Conservation (phyloP, 129 eudicot species). For the Dittrichia graveolens region DNA sequence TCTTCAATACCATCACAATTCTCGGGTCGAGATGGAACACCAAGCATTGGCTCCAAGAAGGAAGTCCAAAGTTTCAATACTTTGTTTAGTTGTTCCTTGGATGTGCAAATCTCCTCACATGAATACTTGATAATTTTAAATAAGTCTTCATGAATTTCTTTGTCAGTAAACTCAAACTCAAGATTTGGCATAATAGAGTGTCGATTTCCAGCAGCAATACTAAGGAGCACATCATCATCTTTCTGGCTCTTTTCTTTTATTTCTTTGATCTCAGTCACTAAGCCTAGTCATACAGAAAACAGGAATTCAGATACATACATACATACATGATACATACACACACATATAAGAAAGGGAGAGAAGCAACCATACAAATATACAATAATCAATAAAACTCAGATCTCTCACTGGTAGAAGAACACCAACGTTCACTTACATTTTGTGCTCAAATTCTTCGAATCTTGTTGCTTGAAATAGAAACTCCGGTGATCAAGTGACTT, state of each 20-base stretch:
- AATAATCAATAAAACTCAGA: not conserved
- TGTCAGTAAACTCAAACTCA: slow-evolving; percentile 64
- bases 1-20: slow-evolving; percentile 48
- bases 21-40: slow-evolving; percentile 53
- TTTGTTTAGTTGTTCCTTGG: slow-evolving; percentile 79
- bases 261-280: slow-evolving; percentile 83
- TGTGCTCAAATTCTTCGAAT: slow-evolving; percentile 89
- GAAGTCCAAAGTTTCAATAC: slow-evolving; percentile 81
- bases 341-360: too few species aligned
- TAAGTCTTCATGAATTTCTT: slow-evolving; percentile 79
- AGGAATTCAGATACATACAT: too few species aligned
- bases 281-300: slow-evolving; percentile 54
- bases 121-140: slow-evolving; percentile 74
- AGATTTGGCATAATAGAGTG: slow-evolving; percentile 65
- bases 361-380: slow-evolving; percentile 10
- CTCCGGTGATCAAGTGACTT: slow-evolving; percentile 98
- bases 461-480: slow-evolving; percentile 99
- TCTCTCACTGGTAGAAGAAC: not conserved
- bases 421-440: slow-evolving; percentile 58
- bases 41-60: slow-evolving; percentile 90
- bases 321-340: too few species aligned
- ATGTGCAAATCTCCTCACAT: slow-evolving; percentile 79
- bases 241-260: slow-evolving; percentile 73
- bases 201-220: slow-evolving; percentile 80
- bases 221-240: slow-evolving; percentile 74